Conservation (phyloP, 352 stramenopile genomes). For the Globisporangium abappressorium region DNA sequence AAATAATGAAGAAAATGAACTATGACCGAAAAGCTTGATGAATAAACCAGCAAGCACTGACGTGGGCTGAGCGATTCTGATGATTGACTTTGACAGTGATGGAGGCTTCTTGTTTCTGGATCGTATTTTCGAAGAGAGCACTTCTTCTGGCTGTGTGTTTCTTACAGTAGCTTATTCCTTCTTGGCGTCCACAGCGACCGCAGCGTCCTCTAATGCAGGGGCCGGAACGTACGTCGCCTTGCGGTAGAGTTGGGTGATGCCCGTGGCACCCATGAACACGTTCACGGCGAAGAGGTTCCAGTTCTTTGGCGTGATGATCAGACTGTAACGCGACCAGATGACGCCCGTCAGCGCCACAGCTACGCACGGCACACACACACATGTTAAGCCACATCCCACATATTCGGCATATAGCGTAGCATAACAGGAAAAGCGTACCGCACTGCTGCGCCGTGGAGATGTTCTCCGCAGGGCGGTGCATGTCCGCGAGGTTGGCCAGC, state of each 20-base stretch:
- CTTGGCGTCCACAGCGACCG: conserved; percentile 15
- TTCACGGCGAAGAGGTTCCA: conserved; percentile 91
- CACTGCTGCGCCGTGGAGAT: conserved; percentile 84
- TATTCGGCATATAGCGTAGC: background rate
- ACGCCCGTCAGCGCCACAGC: conserved; percentile 80
- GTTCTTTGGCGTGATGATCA: conserved; percentile 89
- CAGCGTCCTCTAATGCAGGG: conserved; percentile 1
- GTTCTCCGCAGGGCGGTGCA: conserved; percentile 71
- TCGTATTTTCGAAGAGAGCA: background rate
- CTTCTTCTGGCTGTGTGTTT: background rate
- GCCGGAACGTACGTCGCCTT: conserved; percentile 51
- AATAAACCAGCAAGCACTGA: background rate
- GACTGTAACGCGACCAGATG: conserved; percentile 89
- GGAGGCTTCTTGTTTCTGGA: background rate
- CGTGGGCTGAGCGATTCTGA: background rate
- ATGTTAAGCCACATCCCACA: background rate
- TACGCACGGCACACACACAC: conserved; percentile 4
- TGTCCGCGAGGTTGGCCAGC: conserved; percentile 85
- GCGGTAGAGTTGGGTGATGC: conserved; percentile 79
- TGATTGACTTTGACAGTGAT: background rate
- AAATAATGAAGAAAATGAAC: background rate
- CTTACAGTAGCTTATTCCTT: conserved; percentile 8
- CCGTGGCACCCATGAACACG: conserved; percentile 86
- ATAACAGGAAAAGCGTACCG: conserved; percentile 18
- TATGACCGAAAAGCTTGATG: background rate